Conservation (phyloP, 2,329 filamentous ascomycete species). For the Phyllosticta capitalensis region DNA sequence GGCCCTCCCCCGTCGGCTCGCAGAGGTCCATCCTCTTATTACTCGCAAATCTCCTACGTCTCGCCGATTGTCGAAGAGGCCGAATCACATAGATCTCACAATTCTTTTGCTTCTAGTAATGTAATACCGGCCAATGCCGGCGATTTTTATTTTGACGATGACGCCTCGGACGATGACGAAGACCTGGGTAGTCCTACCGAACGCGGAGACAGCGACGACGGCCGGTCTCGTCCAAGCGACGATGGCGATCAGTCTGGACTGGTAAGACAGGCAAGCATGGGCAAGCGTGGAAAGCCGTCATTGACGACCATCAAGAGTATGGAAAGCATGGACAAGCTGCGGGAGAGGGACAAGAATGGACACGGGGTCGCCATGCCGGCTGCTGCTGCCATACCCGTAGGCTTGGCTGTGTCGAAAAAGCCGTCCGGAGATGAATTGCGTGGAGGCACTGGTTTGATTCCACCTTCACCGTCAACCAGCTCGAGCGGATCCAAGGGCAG, state of each 20-base stretch:
- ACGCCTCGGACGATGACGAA: constrained; percentile 26
- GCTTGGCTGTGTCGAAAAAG: constrained; percentile 15
- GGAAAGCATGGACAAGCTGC: constrained; percentile 24
- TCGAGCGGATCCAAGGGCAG: constrained; percentile 19
- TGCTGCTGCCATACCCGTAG: constrained; percentile 4
- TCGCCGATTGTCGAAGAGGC: constrained; percentile 41
- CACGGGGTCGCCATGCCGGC: constrained; percentile 10
- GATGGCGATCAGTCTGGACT: constrained; percentile 28
- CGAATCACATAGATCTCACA: constrained; percentile 32
- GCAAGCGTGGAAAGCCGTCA: constrained; percentile 37
- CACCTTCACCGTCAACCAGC: constrained; percentile 19
- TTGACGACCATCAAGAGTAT: constrained; percentile 39
- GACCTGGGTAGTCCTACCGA: constrained; percentile 20
- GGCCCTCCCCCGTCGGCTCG: constrained; percentile 41
- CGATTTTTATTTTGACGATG: constrained; percentile 32
- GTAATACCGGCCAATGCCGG: constrained; percentile 35
- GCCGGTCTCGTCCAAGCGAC: constrained; percentile 22
- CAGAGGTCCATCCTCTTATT: constrained; percentile 39
- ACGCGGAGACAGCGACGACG: constrained; percentile 13
- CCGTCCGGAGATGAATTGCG: constrained; percentile 19
- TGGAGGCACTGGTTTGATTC: constrained; percentile 25
- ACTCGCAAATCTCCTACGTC: constrained; percentile 38
- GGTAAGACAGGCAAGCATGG: constrained; percentile 41
- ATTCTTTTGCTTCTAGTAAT: constrained; percentile 40
- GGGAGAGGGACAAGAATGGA: constrained; percentile 13